Conservation (phyloP, 192 early-diverging fungal genomes). For the Allomyces macrogynus region DNA sequence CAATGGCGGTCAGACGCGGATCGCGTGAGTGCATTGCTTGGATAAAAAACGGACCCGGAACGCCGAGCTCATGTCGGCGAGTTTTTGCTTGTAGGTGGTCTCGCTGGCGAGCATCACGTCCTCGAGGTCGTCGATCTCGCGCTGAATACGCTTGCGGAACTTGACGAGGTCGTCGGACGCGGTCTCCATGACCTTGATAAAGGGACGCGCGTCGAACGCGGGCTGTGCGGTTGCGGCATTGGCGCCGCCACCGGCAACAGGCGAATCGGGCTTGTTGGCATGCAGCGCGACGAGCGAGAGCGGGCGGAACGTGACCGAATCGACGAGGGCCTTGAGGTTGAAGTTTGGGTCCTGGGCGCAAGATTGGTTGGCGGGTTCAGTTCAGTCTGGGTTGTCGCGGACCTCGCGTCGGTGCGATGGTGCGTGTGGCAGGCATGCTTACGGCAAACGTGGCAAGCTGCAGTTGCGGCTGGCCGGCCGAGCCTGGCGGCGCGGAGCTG, state of each 20-base stretch:
- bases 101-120: constrained; percentile 53
- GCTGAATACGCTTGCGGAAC: constrained; percentile 51
- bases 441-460: too few species aligned
- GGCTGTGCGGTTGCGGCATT: constrained; percentile 5
- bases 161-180: constrained; percentile 63
- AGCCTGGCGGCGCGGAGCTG: too few species aligned
- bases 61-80: constrained; percentile 52
- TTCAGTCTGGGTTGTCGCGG: too few species aligned
- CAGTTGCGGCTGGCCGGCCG: too few species aligned
- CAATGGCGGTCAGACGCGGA: background rate
- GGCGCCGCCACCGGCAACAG: background rate
- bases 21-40: too few species aligned
- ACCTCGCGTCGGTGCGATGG: too few species aligned
- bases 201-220: constrained; percentile 73
- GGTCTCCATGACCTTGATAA: constrained; percentile 77
- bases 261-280: background rate
- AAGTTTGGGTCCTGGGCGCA: background rate
- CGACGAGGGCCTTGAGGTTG: background rate
- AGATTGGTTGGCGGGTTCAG: too few species aligned
- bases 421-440: too few species aligned
- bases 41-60: constrained; percentile 30
- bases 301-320: constrained; percentile 1
- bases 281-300: background rate
- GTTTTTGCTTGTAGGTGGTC: constrained; percentile 45
- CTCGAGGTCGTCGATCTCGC: constrained; percentile 71